Evolutionary conservation across 768 basidiomycete species (phyloP), one percentile per base, ranked within the genome.

Genomic region (Candolleomyces eurysporus): DNA sequence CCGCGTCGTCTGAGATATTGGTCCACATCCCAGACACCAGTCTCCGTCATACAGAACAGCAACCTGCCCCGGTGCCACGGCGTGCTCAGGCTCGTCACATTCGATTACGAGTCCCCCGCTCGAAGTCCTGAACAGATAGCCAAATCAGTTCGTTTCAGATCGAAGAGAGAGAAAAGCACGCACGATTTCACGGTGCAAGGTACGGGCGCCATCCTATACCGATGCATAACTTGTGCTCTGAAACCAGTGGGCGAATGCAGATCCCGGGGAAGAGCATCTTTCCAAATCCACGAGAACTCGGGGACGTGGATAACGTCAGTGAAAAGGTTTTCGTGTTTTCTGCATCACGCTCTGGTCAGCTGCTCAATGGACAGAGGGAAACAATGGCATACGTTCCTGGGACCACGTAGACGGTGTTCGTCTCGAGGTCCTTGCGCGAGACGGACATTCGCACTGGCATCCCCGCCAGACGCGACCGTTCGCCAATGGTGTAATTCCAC

Each of bases 401-500:
- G 1, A 91, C 94, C 9, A 95, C 83, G 55, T 87, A 83, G n/a
- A 98, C 80, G 14, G 79, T 79, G 69, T 96, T 93, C 13, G 66
- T 72, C 11, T 71, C 66, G 2, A 73, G 63, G 63, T 94, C 87
- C 70, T 98, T 98, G 42, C 74, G 71, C 0, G 85, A 85, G 5
- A 97, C 91, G 63, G 87, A 96, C 77, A 89, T 81, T 68, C 80
- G 83, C 54, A 81, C 68, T 1, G 75, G 71, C 76, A 86, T 76
- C 2, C 94, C 92, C 1, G 74, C 69, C 21, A 96, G 70, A 49
- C 83, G 83, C 0, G 90, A 87, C 32, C 86, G 83, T 71, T 98
- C 89, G 2, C 96, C 96, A 49, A 97, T 79, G 0, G 95, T 96
- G 67, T 85, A 94, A 21, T 80, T 82, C 91, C 92, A 96, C 0